Percentiles rank a stretch among this genome's conserved stretches.
Conservation (phyloP, 306 rosid genomes). For the Quercus mongolica region DNA sequence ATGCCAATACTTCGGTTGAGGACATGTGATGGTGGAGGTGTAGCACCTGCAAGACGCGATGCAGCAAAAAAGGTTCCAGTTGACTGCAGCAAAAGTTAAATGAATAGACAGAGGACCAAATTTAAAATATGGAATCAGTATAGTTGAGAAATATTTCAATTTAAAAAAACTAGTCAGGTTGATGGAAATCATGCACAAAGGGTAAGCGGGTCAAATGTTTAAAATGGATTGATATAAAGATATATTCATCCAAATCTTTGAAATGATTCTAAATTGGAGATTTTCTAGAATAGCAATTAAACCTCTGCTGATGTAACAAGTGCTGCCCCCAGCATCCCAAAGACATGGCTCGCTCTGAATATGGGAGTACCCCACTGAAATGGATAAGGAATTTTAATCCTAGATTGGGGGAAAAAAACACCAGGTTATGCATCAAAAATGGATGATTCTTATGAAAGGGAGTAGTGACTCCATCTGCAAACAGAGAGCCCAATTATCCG, state of each 20-base stretch:
- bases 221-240: background rate
- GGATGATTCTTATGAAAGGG: background rate
- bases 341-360: conserved; percentile 89
- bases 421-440: background rate
- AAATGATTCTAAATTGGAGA: background rate
- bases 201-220: background rate
- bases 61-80: conserved; percentile 85
- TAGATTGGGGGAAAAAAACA: conserved; percentile 27
- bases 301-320: conserved; percentile 93
- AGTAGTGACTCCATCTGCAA: background rate
- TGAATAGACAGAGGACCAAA: background rate
- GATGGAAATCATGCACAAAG: background rate
- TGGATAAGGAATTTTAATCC: conserved; percentile 84
- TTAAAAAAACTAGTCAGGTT: background rate
- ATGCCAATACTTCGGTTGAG: conserved; percentile 81
- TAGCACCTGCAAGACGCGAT: conserved; percentile 96
- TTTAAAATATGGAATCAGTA: background rate
- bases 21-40: conserved; percentile 84
- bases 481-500: background rate
- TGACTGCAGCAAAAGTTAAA: conserved; percentile 51
- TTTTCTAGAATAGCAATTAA: conserved; percentile 16
- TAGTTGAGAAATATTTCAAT: background rate
- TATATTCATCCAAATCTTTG: background rate
- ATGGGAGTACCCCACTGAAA: conserved; percentile 98
- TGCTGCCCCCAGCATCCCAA: conserved; percentile 97